Conservation (phyloP, 192 early-diverging fungal genomes). For the Gonapodya sp. region DNA sequence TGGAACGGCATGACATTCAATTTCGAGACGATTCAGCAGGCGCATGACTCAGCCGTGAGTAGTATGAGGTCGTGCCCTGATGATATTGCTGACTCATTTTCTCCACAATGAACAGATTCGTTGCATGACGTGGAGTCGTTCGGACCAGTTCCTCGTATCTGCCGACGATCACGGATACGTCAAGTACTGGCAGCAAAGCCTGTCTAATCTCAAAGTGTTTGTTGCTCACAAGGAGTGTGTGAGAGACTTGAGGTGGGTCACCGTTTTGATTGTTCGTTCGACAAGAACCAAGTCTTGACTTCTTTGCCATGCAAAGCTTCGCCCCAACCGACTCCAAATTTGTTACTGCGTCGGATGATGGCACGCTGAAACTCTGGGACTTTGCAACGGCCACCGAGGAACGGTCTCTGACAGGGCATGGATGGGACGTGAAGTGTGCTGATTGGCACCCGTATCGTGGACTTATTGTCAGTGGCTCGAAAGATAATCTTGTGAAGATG, state of each 20-base stretch:
- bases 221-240: constrained; percentile 81
- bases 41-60: constrained; percentile 7
- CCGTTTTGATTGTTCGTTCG: neutral
- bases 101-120: neutral
- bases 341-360: constrained; percentile 92
- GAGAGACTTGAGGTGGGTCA: constrained; percentile 64
- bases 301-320: constrained; percentile 44
- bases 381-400: constrained; percentile 82
- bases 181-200: constrained; percentile 97
- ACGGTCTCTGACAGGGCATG: constrained; percentile 70
- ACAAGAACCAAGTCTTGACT: neutral
- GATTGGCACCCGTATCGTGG: constrained; percentile 96
- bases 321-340: constrained; percentile 86
- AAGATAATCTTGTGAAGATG: constrained; percentile 89
- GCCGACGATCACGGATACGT: constrained; percentile 85
- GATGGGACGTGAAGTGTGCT: constrained; percentile 93
- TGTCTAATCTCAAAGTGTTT: constrained; percentile 85
- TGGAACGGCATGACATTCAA: constrained; percentile 98
- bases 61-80: neutral
- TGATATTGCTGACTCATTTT: neutral
- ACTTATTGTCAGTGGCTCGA: constrained; percentile 84
- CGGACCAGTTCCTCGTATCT: constrained; percentile 90
- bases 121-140: constrained; percentile 89
- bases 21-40: constrained; percentile 93
- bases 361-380: constrained; percentile 92